Evolutionary conservation across 306 rosid genomes (phyloP).

Genomic region (Amphicarpaea edgeworthii): DNA sequence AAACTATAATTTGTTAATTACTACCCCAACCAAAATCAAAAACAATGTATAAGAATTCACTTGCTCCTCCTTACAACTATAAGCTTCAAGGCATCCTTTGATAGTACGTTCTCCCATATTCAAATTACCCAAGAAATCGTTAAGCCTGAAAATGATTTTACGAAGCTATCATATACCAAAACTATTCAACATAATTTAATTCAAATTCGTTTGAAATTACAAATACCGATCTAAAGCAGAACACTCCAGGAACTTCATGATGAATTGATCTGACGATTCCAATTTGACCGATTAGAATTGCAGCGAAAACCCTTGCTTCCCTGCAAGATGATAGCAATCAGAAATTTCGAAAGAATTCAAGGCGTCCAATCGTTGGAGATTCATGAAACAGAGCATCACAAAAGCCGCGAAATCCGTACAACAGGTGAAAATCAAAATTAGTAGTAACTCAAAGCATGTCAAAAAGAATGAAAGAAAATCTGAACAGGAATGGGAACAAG

Average conservation of each 20-base stretch:
- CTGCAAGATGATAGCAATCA: conserved; percentile 24
- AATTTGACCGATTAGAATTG: conserved; percentile 6
- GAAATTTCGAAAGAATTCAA: not conserved
- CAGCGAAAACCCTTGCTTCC: conserved; percentile 21
- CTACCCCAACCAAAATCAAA: conserved; percentile 30
- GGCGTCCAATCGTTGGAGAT: not conserved
- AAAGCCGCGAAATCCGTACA: not conserved
- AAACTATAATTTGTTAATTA: not conserved
- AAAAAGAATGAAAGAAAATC: conserved; percentile 22
- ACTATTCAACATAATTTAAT: not conserved
- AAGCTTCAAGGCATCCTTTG: conserved; percentile 92
- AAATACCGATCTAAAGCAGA: conserved; percentile 84
- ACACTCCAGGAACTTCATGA: conserved; percentile 88
- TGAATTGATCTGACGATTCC: conserved; percentile 24
- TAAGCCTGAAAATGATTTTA: conserved; percentile 58
- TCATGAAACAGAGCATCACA: not conserved
- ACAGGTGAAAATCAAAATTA: not conserved
- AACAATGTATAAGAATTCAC: not conserved
- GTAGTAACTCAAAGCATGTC: not conserved
- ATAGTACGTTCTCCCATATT: conserved; percentile 94
- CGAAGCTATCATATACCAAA: not conserved
- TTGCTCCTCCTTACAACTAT: conserved; percentile 75
- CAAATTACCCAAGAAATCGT: conserved; percentile 72
- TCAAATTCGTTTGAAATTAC: conserved; percentile 32
- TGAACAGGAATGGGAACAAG: not conserved